A percentile compares a stretch with the other conserved stretches of the same genome.
Conservation (phyloP, 768 basidiomycete species). For the Boletus fagicola region DNA sequence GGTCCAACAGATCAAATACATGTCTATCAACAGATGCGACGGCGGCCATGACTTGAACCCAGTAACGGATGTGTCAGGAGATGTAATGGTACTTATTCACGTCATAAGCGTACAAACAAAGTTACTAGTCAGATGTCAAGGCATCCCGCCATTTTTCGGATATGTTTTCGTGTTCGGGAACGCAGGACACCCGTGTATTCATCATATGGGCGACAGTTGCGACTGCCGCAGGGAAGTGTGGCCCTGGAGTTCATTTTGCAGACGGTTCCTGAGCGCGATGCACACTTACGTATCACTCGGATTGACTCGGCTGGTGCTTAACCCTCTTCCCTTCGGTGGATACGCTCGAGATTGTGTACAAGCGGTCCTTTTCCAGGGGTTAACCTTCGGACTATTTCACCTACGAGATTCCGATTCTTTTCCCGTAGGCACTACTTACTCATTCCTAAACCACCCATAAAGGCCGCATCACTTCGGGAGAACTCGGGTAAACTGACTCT, state of each 20-base stretch:
- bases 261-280: conserved; percentile 9
- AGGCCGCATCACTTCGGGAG: conserved; percentile 8
- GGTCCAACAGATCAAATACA: conserved; percentile 11
- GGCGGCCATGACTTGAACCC: neutral
- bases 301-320: conserved; percentile 7
- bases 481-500: conserved; percentile 10
- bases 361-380: neutral
- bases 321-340: neutral
- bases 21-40: conserved; percentile 19
- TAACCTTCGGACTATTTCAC: neutral
- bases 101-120: neutral
- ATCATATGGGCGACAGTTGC: neutral
- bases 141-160: neutral
- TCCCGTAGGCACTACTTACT: neutral
- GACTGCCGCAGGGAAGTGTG: conserved; percentile 4
- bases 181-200: conserved; percentile 3
- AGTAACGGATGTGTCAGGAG: neutral
- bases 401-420: neutral
- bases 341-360: neutral
- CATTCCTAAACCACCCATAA: conserved; percentile 5
- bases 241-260: conserved; percentile 14
- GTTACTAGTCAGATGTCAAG: neutral
- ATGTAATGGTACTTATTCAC: neutral
- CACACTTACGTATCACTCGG: conserved; percentile 14
- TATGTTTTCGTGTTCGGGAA: conserved; percentile 3